Evolutionary conservation across 2,329 filamentous ascomycete genomes (phyloP), one percentile per base, ranked within the genome.

Genomic region (Triangularia verruculosa): DNA sequence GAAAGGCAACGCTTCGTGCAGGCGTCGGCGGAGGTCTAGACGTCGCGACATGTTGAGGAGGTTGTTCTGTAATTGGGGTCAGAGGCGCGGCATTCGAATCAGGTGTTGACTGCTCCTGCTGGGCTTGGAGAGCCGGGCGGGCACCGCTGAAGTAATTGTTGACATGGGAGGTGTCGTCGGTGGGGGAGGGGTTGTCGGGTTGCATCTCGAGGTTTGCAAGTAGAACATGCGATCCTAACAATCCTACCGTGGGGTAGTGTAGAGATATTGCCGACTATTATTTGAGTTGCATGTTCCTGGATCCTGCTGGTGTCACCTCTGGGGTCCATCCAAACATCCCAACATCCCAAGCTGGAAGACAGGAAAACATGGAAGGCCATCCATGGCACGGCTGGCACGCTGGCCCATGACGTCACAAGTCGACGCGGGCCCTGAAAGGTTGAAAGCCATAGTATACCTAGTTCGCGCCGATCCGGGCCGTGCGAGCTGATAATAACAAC

Each of bases 1-100:
- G 60, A 30, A 63, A 60, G n/a, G 53, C 61, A 3, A 61, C 57
- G n/a, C 51, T 39, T n/a, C 56, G 66, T 2, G 64, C 64, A 4
- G 39, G 57, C 4, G 32, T 27, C 39, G 39, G n/a, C 13, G 39
- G 39, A 12, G n/a, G 39, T 11, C n/a, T 47, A 17, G 39, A 11
- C 5, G 39, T 7, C 3, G 39, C 17, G 39, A 47, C 39, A 47
- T 20, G 39, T 22, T 20, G 39, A 47, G 39, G 39, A 11, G 39
- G 39, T 9, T 47, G 39, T 17, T 47, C 39, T 47, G 39, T 47
- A 8, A 47, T 47, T 9, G 39, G 39, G 39, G 39, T 47, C 39
- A 47, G 9, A 3, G 39, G 39, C n/a, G 39, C 20, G 8, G n/a
- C 39, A 47, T 4, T 17, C 2, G n/a, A 47, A 12, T 47, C 39